Conservation (phyloP, 306 rosid genomes). For the Lupinus albus region DNA sequence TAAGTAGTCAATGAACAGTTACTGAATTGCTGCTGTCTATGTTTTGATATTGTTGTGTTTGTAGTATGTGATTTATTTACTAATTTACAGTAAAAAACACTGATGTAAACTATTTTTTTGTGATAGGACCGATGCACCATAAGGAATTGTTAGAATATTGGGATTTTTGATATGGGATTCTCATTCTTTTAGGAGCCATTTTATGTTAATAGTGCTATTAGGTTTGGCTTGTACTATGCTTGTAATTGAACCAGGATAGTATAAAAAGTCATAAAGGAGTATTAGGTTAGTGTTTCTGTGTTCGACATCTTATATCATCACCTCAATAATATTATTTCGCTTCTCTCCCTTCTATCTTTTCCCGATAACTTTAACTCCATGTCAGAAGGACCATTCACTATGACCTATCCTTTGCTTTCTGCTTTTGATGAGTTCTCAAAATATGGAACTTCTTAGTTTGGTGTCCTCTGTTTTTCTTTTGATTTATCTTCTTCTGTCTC, state of each 20-base stretch:
- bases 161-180: neutral
- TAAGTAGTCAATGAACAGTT: neutral
- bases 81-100: neutral
- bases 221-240: neutral
- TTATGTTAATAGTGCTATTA: neutral
- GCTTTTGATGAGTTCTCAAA: neutral
- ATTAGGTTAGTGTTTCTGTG: neutral
- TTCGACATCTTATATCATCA: neutral
- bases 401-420: neutral
- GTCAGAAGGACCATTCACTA: neutral
- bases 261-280: neutral
- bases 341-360: neutral
- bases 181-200: conserved; percentile 10
- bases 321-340: neutral
- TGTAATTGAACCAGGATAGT: neutral
- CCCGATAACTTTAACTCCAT: neutral
- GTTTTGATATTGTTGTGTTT: conserved; percentile 18
- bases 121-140: neutral
- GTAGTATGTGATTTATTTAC: neutral
- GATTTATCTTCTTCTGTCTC: neutral
- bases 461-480: neutral
- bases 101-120: neutral
- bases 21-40: conserved; percentile 15
- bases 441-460: neutral
- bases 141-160: neutral